Conservation (phyloP, 139 green algal genomes). For the Dunaliella primolecta region DNA sequence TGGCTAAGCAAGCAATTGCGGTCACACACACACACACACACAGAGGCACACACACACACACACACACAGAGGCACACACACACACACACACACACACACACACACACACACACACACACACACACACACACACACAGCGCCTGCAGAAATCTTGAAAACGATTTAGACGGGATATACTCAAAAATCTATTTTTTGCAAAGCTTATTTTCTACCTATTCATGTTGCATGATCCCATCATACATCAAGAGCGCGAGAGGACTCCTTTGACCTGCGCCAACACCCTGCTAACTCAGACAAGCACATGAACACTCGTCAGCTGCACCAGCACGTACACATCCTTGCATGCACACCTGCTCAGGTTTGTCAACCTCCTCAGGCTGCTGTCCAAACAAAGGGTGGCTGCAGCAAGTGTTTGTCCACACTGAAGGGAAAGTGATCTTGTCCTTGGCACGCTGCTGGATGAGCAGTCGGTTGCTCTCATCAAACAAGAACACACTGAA, state of each 20-base stretch:
- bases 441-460: constrained; percentile 80
- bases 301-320: not conserved
- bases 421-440: constrained; percentile 94
- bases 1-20: not conserved
- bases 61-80: too few relatives aligned
- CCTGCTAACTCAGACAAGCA: not conserved
- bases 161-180: too few relatives aligned
- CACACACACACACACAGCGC: too few relatives aligned
- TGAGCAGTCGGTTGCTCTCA: constrained; percentile 72
- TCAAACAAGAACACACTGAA: constrained; percentile 98
- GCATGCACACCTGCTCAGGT: constrained; percentile 28
- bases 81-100: too few relatives aligned
- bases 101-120: too few relatives aligned
- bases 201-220: not conserved
- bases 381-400: constrained; percentile 85
- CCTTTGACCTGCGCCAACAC: not conserved
- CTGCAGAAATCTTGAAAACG: too few relatives aligned
- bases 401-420: constrained; percentile 99
- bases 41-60: not conserved
- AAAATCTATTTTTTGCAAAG: not conserved
- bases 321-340: not conserved
- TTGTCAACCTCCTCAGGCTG: constrained; percentile 67
- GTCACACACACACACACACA: not conserved
- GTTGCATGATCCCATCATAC: not conserved
- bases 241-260: not conserved